Conservation (phyloP, 768 basidiomycete species). For the Tubosaeta sp. region DNA sequence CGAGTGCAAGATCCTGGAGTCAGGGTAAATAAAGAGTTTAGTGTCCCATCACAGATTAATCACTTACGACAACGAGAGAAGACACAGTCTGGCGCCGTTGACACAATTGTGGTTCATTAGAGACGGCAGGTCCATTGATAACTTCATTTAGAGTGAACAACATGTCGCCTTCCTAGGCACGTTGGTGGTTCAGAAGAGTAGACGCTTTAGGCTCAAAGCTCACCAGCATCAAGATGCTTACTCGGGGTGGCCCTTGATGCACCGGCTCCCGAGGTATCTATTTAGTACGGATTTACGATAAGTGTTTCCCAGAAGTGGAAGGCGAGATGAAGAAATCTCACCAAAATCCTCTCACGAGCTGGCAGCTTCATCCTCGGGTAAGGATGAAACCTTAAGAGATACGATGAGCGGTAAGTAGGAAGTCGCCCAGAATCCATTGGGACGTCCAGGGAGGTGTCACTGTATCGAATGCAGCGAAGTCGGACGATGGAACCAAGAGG, state of each 20-base stretch:
- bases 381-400: constrained; percentile 19
- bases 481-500: neutral
- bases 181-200: neutral
- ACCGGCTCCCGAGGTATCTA: constrained; percentile 8
- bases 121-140: constrained; percentile 1
- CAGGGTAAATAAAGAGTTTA: neutral
- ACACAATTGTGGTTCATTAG: neutral
- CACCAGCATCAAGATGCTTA: neutral
- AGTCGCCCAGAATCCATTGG: constrained; percentile 16
- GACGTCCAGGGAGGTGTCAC: neutral
- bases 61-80: constrained; percentile 23
- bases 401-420: constrained; percentile 27
- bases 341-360: constrained; percentile 24
- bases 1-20: constrained; percentile 23
- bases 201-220: neutral
- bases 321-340: constrained; percentile 7
- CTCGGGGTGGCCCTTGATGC: neutral
- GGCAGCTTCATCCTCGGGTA: constrained; percentile 8
- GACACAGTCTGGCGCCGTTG: constrained; percentile 15
- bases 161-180: constrained; percentile 9
- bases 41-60: neutral
- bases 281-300: neutral
- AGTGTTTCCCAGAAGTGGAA: constrained; percentile 1
- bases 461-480: neutral
- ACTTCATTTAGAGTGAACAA: constrained; percentile 1